These are phyloP conservation scores for Colletotrichum sp. DNA, from an alignment of 2,329 filamentous ascomycete genomes.

Conservation along the genomic window DNA sequence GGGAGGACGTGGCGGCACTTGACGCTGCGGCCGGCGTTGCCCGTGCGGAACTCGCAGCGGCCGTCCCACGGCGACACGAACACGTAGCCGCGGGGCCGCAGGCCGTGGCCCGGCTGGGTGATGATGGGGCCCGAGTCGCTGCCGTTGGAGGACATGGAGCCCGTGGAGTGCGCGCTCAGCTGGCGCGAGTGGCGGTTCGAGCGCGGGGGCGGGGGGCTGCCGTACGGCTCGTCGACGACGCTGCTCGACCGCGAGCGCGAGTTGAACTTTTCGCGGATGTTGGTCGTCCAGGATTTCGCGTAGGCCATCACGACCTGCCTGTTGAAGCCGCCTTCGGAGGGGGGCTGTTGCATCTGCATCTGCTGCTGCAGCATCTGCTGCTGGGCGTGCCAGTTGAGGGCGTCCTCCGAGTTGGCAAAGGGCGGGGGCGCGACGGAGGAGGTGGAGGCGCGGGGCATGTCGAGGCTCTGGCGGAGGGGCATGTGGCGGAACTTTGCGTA, in stretches of 20 bases:
- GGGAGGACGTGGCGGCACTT: constrained; percentile 77
- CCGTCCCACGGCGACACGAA: constrained; percentile 90
- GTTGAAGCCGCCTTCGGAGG: constrained; percentile 44
- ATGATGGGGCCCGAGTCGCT: constrained; percentile 35
- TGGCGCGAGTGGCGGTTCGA: constrained; percentile 15
- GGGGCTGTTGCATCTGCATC: background rate
- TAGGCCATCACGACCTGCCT: constrained; percentile 66
- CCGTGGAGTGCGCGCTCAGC: constrained; percentile 15
- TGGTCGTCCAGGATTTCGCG: constrained; percentile 52
- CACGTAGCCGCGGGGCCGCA: constrained; percentile 70
- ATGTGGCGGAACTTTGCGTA: constrained; percentile 63
- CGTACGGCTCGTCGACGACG: constrained; percentile 21
- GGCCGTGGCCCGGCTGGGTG: constrained; percentile 50
- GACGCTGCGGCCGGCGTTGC: constrained; percentile 74
- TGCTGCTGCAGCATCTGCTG: constrained; percentile 1
- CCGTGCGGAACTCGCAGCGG: constrained; percentile 83
- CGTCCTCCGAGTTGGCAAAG: constrained; percentile 17
- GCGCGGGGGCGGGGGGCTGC: background rate
- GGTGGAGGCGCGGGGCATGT: constrained; percentile 23
- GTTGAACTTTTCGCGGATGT: constrained; percentile 51
- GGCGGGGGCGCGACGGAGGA: background rate
- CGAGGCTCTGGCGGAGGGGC: constrained; percentile 43
- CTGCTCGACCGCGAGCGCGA: constrained; percentile 25
- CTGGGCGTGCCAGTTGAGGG: constrained; percentile 3
- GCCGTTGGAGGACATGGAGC: constrained; percentile 4